Percentiles rank a stretch among this genome's conserved stretches.
Evolutionary conservation across 1,284 basidiomycete species (phyloP).

Genomic region (Fomitiporia mediterranea): DNA sequence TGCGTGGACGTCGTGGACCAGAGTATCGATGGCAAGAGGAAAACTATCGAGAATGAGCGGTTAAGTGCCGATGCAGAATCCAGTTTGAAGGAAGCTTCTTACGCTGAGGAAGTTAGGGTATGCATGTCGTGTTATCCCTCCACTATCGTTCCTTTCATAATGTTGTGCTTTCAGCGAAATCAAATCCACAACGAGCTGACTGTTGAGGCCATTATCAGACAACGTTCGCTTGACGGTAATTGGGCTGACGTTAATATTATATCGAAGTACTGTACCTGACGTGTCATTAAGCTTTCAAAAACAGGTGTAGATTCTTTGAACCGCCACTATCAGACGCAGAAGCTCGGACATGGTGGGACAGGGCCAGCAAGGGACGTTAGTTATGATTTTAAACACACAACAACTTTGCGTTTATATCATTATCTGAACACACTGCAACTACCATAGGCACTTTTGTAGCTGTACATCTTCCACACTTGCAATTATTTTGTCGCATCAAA

Average conservation of each 20-base stretch:
- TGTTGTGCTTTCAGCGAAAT: slow-evolving; percentile 47
- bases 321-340: slow-evolving; percentile 61
- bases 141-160: background rate
- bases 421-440: background rate
- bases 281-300: slow-evolving; percentile 60
- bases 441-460: background rate
- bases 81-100: slow-evolving; percentile 52
- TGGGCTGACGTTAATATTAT: too few species aligned
- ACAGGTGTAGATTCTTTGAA: slow-evolving; percentile 78
- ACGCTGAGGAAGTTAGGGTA: slow-evolving; percentile 74
- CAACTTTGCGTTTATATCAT: background rate
- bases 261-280: too few species aligned
- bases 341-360: slow-evolving; percentile 61
- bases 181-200: slow-evolving; percentile 77
- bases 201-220: slow-evolving; percentile 76
- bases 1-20: slow-evolving; percentile 71
- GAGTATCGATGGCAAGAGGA: slow-evolving; percentile 56
- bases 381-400: background rate
- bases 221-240: slow-evolving; percentile 73
- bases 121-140: slow-evolving; percentile 23
- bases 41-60: slow-evolving; percentile 38
- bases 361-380: slow-evolving; percentile 10
- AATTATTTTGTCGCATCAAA: background rate
- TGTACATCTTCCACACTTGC: background rate
- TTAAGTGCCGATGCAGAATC: slow-evolving; percentile 43